phyloP scores from a whole-genome alignment of 2,329 filamentous ascomycete species.

The Parastagonospora nodorum region DNA sequence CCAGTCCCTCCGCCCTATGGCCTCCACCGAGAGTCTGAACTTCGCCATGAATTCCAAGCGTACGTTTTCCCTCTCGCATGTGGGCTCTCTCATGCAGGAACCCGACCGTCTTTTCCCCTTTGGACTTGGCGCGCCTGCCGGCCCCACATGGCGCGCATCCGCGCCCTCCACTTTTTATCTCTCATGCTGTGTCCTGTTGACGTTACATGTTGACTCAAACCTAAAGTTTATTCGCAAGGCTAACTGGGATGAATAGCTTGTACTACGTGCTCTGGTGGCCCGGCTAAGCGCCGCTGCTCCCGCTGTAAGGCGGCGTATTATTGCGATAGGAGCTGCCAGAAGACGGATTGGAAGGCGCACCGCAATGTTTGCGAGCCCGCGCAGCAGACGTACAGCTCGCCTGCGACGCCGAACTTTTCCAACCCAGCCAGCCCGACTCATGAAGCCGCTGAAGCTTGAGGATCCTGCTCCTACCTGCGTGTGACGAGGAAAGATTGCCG shows the following conservation, averaged over 20 bases:
- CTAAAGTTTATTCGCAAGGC: background rate
- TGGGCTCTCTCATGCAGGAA: constrained; percentile 27
- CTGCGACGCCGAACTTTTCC: constrained; percentile 34
- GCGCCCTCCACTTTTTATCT: constrained; percentile 4
- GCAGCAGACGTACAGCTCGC: constrained; percentile 22
- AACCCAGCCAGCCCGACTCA: constrained; percentile 30
- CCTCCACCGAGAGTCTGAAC: constrained; percentile 31
- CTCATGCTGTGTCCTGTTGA: too few relatives aligned
- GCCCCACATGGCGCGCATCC: constrained; percentile 20
- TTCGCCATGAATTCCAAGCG: constrained; percentile 28
- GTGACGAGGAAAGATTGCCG: background rate
- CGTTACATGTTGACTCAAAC: too few relatives aligned
- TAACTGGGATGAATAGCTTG: constrained; percentile 20
- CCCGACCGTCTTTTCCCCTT: constrained; percentile 26
- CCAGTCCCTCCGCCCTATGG: constrained; percentile 27
- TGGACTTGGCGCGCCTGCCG: constrained; percentile 14
- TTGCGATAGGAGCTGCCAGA: constrained; percentile 60
- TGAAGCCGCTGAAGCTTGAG: constrained; percentile 8
- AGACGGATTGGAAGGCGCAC: constrained; percentile 57
- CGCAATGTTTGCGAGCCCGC: constrained; percentile 50
- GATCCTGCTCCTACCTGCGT: background rate
- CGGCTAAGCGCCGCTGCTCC: constrained; percentile 47
- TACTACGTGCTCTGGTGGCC: constrained; percentile 29
- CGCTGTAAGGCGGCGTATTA: constrained; percentile 55
- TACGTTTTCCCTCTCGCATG: constrained; percentile 26